Evolutionary conservation across 345 rosid genomes (phyloP).

Genomic region (Melaleuca quinquenervia): DNA sequence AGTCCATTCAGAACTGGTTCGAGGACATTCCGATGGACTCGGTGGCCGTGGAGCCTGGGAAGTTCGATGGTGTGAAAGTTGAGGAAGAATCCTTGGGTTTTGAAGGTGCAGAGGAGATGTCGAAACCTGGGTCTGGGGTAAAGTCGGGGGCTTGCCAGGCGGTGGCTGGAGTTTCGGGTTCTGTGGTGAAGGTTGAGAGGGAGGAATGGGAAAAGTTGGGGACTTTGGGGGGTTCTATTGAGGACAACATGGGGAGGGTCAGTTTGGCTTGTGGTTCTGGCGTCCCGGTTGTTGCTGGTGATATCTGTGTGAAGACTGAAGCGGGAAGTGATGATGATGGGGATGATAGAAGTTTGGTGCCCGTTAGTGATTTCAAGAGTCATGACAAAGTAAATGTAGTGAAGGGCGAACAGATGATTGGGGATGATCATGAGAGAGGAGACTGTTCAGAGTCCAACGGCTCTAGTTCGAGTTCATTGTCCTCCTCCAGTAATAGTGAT

Average conservation of each 20-base stretch:
- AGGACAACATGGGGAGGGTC: constrained; percentile 19
- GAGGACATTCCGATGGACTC: constrained; percentile 22
- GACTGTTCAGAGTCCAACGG: constrained; percentile 23
- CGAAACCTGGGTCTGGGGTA: background rate
- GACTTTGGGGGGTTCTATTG: constrained; percentile 26
- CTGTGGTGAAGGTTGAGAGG: constrained; percentile 19
- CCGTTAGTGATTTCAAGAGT: constrained; percentile 11
- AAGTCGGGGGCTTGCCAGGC: background rate
- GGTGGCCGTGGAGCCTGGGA: background rate
- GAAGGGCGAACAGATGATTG: constrained; percentile 10
- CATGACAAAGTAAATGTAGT: constrained; percentile 1
- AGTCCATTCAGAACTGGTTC: constrained; percentile 38
- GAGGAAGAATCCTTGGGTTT: background rate
- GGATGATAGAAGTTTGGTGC: constrained; percentile 5
- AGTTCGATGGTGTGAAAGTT: background rate
- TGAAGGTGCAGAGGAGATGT: background rate
- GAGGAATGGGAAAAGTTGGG: constrained; percentile 15
- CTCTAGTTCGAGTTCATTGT: constrained; percentile 27
- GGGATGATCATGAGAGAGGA: constrained; percentile 1
- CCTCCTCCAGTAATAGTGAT: constrained; percentile 15
- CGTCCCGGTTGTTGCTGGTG: constrained; percentile 28
- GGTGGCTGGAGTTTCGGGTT: background rate
- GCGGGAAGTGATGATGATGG: constrained; percentile 8
- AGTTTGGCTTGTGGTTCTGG: background rate
- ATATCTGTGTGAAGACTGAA: constrained; percentile 11